Base-by-base conservation (phyloP, 2,329 filamentous ascomycete genomes). In the Aspergillus jensenii region DNA sequence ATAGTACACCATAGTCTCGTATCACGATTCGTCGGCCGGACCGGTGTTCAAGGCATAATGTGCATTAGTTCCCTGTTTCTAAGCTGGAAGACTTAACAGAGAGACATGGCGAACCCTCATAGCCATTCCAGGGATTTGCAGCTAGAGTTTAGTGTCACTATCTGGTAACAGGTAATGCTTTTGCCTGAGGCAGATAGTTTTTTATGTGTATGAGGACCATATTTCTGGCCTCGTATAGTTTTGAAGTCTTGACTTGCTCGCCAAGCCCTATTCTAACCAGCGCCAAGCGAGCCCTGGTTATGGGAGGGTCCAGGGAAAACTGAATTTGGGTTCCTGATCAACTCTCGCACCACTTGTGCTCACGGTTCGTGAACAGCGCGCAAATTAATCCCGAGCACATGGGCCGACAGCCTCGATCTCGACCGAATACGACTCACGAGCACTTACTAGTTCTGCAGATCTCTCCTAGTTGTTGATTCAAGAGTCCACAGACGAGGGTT, bases 391-490 rank as follows among this genome's bases (percentile, higher is more conserved):
- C 35, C 35, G 15, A 25, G 44, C 44, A 46, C 44, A 46, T 23
- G 44, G n/a, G 8, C n/a, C 21, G n/a, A 17, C 15, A n/a, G 27
- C 27, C 40, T 43, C 43, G 55, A 49, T 56, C 52, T 49, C 39
- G 47, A 52, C 21, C 41, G 21, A 37, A 44, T 25, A 35, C 45
- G 27, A 43, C n/a, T 43, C 40, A 33, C 39, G 33, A 46, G 31
- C 47, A 55, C 58, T 63, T 51, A 57, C 58, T 63, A 63, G 62
- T 62, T 44, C 48, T 55, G 62, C 47, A 52, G 62, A 63, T 63
- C 62, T 33, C 49, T 60, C 49, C 53, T 51, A 6, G 27, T 53
- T 51, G 45, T 46, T 49, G 37, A 43, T 43, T 59, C 55, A 8
- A 31, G 27, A 52, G 19, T 51, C 53, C n/a, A 49, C 50, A 40